These are phyloP conservation scores for Mycena epipterygia DNA, from an alignment of 768 basidiomycete genomes.

Conservation along the genomic window DNA sequence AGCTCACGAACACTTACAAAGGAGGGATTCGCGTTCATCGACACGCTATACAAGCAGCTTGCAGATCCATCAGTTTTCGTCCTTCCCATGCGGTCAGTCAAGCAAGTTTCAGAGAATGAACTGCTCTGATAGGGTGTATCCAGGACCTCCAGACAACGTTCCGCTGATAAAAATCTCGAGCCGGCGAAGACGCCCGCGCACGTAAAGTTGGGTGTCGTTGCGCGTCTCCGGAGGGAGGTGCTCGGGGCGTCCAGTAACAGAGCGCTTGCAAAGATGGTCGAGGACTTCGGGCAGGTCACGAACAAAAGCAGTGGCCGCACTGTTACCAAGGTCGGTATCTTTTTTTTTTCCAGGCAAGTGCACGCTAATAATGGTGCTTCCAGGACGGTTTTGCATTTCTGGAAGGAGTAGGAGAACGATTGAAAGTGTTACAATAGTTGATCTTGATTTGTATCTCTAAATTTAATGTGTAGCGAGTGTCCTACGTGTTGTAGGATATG, in stretches of 20 bases:
- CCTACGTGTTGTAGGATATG: neutral
- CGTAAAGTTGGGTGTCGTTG: slow-evolving; percentile 72
- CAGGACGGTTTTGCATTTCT: slow-evolving; percentile 79
- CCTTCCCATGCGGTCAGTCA: slow-evolving; percentile 65
- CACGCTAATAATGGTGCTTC: slow-evolving; percentile 1
- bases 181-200: slow-evolving; percentile 61
- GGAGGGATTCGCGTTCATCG: slow-evolving; percentile 77
- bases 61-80: slow-evolving; percentile 75
- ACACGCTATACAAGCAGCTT: slow-evolving; percentile 78
- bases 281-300: slow-evolving; percentile 78
- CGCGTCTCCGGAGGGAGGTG: slow-evolving; percentile 70
- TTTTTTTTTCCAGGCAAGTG: neutral
- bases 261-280: slow-evolving; percentile 73
- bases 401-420: slow-evolving; percentile 68
- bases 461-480: slow-evolving; percentile 10
- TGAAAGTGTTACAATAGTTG: slow-evolving; percentile 56
- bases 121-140: slow-evolving; percentile 11
- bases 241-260: slow-evolving; percentile 63
- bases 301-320: slow-evolving; percentile 78
- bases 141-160: slow-evolving; percentile 54
- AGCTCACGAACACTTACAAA: slow-evolving; percentile 57
- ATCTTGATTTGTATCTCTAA: slow-evolving; percentile 25
- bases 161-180: slow-evolving; percentile 54
- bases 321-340: slow-evolving; percentile 70
- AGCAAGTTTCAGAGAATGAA: slow-evolving; percentile 6